These are phyloP conservation scores for Solidago caesia DNA, from an alignment of 129 eudicot species.

Conservation along the genomic window DNA sequence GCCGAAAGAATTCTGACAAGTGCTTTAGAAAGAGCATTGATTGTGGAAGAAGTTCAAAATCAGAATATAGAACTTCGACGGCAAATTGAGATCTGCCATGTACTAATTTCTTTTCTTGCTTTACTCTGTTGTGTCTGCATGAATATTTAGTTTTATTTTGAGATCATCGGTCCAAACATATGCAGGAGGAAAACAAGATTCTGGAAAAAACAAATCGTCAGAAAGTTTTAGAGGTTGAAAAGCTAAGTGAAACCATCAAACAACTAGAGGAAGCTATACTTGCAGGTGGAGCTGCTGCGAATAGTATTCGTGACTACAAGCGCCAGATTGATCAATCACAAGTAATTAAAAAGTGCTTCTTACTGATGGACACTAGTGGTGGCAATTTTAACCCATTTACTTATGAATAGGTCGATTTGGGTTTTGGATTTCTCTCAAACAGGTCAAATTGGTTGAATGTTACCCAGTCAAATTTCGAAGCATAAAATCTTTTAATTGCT, in stretches of 20 bases:
- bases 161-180: background rate
- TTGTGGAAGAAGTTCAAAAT: constrained; percentile 91
- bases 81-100: constrained; percentile 89
- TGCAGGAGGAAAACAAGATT: constrained; percentile 85
- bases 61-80: constrained; percentile 77
- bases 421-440: background rate
- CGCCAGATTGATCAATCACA: constrained; percentile 73
- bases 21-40: constrained; percentile 84
- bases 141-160: background rate
- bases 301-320: constrained; percentile 60
- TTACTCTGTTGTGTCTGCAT: background rate
- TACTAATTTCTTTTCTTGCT: constrained; percentile 5
- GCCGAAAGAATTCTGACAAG: constrained; percentile 82
- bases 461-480: background rate
- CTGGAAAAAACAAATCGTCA: constrained; percentile 85
- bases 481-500: too few relatives aligned
- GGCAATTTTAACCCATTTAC: background rate
- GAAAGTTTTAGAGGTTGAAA: constrained; percentile 84
- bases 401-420: background rate
- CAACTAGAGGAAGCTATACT: constrained; percentile 97
- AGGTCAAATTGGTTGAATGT: background rate
- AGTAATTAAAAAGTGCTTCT: constrained; percentile 31
- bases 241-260: constrained; percentile 72
- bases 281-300: constrained; percentile 85
- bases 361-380: background rate